Percentiles rank a stretch among this genome's conserved stretches.
Evolutionary conservation across 2,329 filamentous ascomycete species (phyloP).

Genomic region (Diaporthe humulicola): DNA sequence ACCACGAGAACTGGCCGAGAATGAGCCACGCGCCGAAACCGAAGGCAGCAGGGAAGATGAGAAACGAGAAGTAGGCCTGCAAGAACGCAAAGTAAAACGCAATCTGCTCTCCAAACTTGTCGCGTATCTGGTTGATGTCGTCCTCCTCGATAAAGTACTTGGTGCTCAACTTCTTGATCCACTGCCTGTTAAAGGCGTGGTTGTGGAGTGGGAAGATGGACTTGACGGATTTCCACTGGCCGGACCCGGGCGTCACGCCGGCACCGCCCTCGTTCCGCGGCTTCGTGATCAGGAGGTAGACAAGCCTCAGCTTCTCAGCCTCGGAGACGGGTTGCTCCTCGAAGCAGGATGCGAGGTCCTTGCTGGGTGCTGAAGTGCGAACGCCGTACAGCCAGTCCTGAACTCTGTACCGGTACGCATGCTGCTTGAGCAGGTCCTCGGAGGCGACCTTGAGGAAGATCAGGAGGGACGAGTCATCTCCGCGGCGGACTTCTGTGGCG

Average conservation of each 20-base stretch:
- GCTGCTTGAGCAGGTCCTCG: constrained; percentile 78
- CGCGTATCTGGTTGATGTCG: constrained; percentile 80
- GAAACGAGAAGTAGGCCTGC: constrained; percentile 88
- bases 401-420: constrained; percentile 88
- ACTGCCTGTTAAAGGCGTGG: constrained; percentile 78
- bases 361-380: constrained; percentile 80
- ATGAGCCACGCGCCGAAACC: constrained; percentile 84
- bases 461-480: constrained; percentile 80
- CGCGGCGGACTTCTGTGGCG: constrained; percentile 87
- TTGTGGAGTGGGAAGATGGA: constrained; percentile 86
- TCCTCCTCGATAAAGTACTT: constrained; percentile 76
- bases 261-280: constrained; percentile 82
- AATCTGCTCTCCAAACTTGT: constrained; percentile 85
- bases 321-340: constrained; percentile 84
- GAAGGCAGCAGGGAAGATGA: constrained; percentile 84
- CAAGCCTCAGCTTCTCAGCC: constrained; percentile 87
- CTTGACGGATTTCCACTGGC: constrained; percentile 79
- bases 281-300: constrained; percentile 87
- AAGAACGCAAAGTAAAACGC: constrained; percentile 97
- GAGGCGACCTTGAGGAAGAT: constrained; percentile 87
- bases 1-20: constrained; percentile 85
- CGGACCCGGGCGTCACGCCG: constrained; percentile 77
- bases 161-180: constrained; percentile 81
- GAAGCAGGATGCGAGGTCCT: constrained; percentile 77
- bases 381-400: constrained; percentile 96